A percentile compares a stretch with the other conserved stretches of the same genome.
Conservation (phyloP, 208 protist species). For the Leishmania arabica region DNA sequence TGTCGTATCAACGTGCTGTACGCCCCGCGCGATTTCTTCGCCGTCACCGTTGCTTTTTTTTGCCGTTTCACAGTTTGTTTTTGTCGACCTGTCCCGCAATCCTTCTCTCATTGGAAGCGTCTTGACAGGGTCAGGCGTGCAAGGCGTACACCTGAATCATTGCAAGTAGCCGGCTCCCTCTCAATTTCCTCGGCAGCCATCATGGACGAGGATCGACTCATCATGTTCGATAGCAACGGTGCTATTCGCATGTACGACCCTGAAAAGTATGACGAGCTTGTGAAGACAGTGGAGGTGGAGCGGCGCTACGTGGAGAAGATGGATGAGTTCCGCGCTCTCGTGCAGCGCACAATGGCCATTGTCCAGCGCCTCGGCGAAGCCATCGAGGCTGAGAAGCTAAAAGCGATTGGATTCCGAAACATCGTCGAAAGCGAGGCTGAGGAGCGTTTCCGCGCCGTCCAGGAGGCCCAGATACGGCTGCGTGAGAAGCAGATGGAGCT, state of each 20-base stretch:
- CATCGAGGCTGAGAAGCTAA: conserved; percentile 89
- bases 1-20: not conserved
- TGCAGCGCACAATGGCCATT: conserved; percentile 82
- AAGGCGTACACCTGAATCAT: not conserved
- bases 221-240: conserved; percentile 91
- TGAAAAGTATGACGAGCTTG: conserved; percentile 86
- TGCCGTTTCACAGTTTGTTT: not conserved
- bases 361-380: conserved; percentile 75
- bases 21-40: not conserved
- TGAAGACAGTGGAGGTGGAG: conserved; percentile 76
- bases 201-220: conserved; percentile 86
- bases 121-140: not conserved
- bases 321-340: conserved; percentile 83
- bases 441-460: conserved; percentile 69
- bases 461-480: conserved; percentile 84
- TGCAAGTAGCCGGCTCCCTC: not conserved
- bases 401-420: conserved; percentile 84
- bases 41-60: not conserved
- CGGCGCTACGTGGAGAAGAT: conserved; percentile 78
- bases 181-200: not conserved
- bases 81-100: not conserved
- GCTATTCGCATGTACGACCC: conserved; percentile 92
- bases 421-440: conserved; percentile 90
- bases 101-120: not conserved
- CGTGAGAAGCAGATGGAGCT: conserved; percentile 90